Evolutionary conservation across 306 rosid genomes (phyloP).

Genomic region (Lagenaria siceraria): DNA sequence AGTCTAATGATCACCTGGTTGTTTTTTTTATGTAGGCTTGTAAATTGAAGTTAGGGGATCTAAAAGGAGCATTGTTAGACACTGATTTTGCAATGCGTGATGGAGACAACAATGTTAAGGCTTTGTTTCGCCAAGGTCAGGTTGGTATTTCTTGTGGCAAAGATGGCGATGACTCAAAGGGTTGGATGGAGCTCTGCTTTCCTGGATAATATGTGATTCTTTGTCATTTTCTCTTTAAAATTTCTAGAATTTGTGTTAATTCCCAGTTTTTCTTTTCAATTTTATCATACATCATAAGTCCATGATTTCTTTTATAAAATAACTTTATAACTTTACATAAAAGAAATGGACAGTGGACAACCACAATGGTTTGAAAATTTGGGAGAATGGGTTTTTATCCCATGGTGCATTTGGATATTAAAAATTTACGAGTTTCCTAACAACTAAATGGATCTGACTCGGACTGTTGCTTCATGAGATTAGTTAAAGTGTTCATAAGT

Average conservation of each 20-base stretch:
- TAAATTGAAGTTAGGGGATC: constrained; percentile 77
- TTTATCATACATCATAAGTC: not conserved
- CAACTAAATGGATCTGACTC: not conserved
- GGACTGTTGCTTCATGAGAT: not conserved
- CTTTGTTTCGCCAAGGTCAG: constrained; percentile 97
- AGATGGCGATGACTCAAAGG: not conserved
- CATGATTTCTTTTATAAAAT: not conserved
- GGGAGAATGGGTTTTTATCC: not conserved
- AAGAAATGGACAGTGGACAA: not conserved
- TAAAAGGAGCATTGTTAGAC: constrained; percentile 84
- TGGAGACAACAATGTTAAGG: constrained; percentile 81
- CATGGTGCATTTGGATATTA: not conserved
- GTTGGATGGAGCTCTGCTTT: not conserved
- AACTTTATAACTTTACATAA: not conserved
- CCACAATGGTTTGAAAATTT: not conserved
- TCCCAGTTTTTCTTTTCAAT: not conserved
- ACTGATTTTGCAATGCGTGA: constrained; percentile 93
- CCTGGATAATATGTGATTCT: not conserved
- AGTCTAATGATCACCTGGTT: not conserved
- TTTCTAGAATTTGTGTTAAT: not conserved
- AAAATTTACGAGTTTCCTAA: not conserved
- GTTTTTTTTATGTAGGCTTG: constrained; percentile 50
- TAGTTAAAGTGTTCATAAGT: not conserved
- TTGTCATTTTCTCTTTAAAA: not conserved
- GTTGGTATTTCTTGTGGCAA: constrained; percentile 33